A percentile compares a stretch with the other conserved stretches of the same genome.
Evolutionary conservation across 257 asterid genomes (phyloP).

Genomic region (Gentiana dahurica): DNA sequence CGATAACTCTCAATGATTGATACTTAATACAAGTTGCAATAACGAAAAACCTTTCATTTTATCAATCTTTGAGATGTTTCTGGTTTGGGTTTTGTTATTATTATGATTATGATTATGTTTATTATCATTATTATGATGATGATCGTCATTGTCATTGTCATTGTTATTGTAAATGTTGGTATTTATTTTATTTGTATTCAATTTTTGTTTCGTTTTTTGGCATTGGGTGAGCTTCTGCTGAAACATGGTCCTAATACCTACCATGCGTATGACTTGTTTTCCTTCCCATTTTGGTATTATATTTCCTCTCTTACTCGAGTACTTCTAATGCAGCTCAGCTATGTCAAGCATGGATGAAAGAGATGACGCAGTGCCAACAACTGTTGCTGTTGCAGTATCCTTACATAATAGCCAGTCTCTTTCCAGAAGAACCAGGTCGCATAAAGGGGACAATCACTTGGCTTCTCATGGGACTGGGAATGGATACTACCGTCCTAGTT

Average conservation of each 20-base stretch:
- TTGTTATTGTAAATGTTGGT: too few species aligned
- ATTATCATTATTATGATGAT: too few species aligned
- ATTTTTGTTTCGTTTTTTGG: too few species aligned
- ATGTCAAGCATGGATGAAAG: conserved; percentile 50
- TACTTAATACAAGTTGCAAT: too few species aligned
- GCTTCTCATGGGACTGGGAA: conserved; percentile 49
- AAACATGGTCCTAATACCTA: not conserved
- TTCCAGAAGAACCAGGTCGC: conserved; percentile 88
- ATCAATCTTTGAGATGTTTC: too few species aligned
- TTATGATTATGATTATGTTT: too few species aligned
- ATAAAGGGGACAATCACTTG: conserved; percentile 60
- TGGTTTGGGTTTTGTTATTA: too few species aligned
- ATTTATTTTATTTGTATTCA: too few species aligned
- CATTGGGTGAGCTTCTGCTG: too few species aligned
- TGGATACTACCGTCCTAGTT: conserved; percentile 49
- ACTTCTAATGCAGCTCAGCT: conserved; percentile 54
- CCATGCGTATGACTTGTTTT: not conserved
- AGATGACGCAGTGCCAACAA: conserved; percentile 69
- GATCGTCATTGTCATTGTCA: too few species aligned
- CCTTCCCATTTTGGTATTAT: not conserved
- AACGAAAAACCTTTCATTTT: too few species aligned
- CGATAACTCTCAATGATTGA: too few species aligned
- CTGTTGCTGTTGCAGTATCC: conserved; percentile 45
- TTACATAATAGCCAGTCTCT: conserved; percentile 56
- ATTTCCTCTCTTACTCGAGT: not conserved